Evolutionary conservation across 2,329 filamentous ascomycete species (phyloP), one percentile per base, ranked within the genome.

Genomic region (Malbranchea cinnamomea): DNA sequence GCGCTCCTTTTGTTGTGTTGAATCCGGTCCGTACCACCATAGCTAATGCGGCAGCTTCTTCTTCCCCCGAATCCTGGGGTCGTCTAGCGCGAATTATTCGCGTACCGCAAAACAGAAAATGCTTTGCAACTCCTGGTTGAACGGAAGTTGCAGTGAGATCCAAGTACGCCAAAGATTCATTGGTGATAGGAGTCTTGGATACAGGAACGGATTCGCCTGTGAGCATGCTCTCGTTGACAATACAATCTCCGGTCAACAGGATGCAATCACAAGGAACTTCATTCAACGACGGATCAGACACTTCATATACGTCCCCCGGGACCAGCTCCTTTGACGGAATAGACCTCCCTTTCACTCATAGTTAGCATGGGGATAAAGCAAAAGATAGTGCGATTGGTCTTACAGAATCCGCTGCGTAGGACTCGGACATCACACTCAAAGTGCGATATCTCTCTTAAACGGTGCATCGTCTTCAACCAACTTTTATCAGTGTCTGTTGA

Each of bases 161-260:
- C 43, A 98, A 68, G 27, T 69, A 59, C 14, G 67, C 64, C n/a
- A 98, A 62, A 1, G 79, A 74, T 37, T 87, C 75, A 47, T 93
- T 76, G 2, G 71, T 83, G 3, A 83, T 75, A 1, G 89, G 85
- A 2, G 75, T 65, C 54, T 98, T 98, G 2, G 85, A 93, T 1
- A 98, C 87, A 2, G 89, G 91, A 4, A 98, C 85, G 23, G 89
- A 95, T 62, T 98, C 89, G 34, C 87, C 73, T 22, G 89, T 98
- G 20, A 98, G 70, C 89, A 98, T 98, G 57, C 89, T 95, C 57
- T 98, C 89, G 47, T 98, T 98, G 41, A 98, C 85, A 38, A 98
- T 95, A 47, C 85, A 94, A 55, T 98, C 91, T 23, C 89, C 91
- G 30, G 81, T 82, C 0, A 98, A 66, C 4, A 98, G 60, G 19